These are phyloP conservation scores for Mycena crocata DNA, from an alignment of 768 basidiomycete genomes.

Conservation along the genomic window DNA sequence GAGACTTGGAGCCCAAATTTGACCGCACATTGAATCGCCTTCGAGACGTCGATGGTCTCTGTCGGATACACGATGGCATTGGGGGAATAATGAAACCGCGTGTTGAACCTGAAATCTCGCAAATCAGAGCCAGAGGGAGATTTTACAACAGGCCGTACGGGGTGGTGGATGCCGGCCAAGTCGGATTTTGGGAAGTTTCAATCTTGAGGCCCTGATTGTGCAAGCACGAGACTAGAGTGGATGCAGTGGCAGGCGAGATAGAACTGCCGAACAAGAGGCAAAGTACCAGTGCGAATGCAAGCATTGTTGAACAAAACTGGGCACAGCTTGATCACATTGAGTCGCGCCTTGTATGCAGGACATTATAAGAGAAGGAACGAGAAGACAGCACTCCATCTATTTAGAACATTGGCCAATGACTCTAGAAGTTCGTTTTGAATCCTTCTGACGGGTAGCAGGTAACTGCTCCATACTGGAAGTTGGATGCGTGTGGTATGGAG, in stretches of 20 bases:
- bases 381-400: no score
- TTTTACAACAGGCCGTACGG: background rate
- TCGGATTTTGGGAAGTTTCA: background rate
- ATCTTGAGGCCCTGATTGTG: background rate
- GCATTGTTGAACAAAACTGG: background rate
- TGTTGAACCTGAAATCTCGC: conserved; percentile 9
- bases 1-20: conserved; percentile 14
- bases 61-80: conserved; percentile 21
- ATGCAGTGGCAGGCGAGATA: background rate
- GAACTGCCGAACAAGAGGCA: background rate
- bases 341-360: no score
- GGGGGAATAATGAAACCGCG: conserved; percentile 10
- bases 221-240: background rate
- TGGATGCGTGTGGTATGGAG: no score
- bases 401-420: no score
- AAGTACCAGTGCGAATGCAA: background rate
- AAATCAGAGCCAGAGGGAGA: background rate
- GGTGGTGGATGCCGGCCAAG: background rate
- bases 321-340: no score
- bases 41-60: background rate
- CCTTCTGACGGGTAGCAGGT: no score
- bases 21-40: conserved; percentile 9
- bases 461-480: no score
- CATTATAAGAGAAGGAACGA: no score
- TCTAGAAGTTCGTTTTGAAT: no score